These are phyloP conservation scores for Dactylellina drechsleri DNA, from an alignment of 2,329 filamentous ascomycete species.

Conservation along the genomic window DNA sequence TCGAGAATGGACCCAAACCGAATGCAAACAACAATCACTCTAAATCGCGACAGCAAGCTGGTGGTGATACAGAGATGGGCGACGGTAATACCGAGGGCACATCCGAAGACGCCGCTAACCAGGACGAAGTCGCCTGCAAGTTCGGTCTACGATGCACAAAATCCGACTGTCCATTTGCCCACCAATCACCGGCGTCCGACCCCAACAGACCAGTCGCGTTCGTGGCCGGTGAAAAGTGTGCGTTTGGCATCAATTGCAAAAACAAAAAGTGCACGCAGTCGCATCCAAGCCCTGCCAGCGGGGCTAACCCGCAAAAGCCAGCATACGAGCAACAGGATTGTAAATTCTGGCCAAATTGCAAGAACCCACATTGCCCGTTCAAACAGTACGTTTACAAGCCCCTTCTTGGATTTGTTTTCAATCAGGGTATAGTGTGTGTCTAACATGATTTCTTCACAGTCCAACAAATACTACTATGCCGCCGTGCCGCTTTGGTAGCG, in stretches of 20 bases:
- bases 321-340: constrained; percentile 88
- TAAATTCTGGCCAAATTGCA: constrained; percentile 91
- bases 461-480: constrained; percentile 73
- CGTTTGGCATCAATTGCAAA: constrained; percentile 90
- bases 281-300: constrained; percentile 83
- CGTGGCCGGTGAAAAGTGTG: constrained; percentile 76
- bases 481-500: constrained; percentile 87
- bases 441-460: constrained; percentile 26
- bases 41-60: constrained; percentile 24
- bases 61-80: constrained; percentile 48
- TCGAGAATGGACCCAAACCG: constrained; percentile 60
- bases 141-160: constrained; percentile 91
- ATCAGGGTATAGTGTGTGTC: not conserved
- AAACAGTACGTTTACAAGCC: constrained; percentile 68
- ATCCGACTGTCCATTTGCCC: constrained; percentile 88
- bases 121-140: constrained; percentile 70
- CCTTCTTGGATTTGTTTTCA: not conserved
- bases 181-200: constrained; percentile 90
- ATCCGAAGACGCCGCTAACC: constrained; percentile 47
- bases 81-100: constrained; percentile 32
- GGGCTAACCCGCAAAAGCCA: constrained; percentile 67
- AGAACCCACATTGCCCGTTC: constrained; percentile 87
- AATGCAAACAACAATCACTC: constrained; percentile 54
- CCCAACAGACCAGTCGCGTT: constrained; percentile 77
- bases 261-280: constrained; percentile 92